Evolutionary conservation across 2,329 filamentous ascomycete genomes (phyloP).

Genomic region (Anisogramma anomala): DNA sequence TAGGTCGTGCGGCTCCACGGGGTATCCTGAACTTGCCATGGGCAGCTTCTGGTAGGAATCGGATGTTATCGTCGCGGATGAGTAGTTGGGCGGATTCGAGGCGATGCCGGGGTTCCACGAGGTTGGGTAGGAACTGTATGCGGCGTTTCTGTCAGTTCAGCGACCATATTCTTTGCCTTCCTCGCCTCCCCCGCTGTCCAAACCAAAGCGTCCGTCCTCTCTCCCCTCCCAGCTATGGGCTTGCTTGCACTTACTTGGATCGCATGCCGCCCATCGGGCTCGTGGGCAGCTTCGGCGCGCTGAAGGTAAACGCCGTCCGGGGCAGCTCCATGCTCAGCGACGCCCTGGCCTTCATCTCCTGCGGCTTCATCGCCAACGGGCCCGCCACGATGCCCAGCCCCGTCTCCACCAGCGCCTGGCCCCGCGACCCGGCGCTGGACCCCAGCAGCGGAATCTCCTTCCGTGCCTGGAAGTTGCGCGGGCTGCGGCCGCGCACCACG

Average conservation of each 20-base stretch:
- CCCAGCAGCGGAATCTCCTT: conserved; percentile 85
- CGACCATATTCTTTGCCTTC: too few species aligned
- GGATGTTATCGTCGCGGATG: conserved; percentile 37
- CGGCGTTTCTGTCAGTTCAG: conserved; percentile 21
- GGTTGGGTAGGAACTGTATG: conserved; percentile 41
- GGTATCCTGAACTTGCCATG: conserved; percentile 37
- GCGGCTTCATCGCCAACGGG: conserved; percentile 41
- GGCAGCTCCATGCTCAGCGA: conserved; percentile 43
- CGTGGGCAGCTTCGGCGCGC: conserved; percentile 42
- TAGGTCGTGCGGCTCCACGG: conserved; percentile 42
- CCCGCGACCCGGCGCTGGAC: conserved; percentile 62
- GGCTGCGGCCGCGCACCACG: conserved; percentile 85
- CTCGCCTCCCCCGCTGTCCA: too few species aligned
- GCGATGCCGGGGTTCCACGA: conserved; percentile 43
- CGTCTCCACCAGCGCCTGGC: conserved; percentile 60
- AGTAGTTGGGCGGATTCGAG: conserved; percentile 34
- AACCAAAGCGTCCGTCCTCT: too few species aligned
- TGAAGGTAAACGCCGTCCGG: conserved; percentile 47
- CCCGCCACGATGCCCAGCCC: conserved; percentile 50
- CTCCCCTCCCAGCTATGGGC: too few species aligned
- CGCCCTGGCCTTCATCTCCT: conserved; percentile 40
- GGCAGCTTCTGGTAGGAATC: conserved; percentile 44
- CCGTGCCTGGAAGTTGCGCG: conserved; percentile 84
- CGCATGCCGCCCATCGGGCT: conserved; percentile 40
- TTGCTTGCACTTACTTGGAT: conserved; percentile 46